Conservation (phyloP, 306 rosid genomes). For the Sechiopsis laciniata region DNA sequence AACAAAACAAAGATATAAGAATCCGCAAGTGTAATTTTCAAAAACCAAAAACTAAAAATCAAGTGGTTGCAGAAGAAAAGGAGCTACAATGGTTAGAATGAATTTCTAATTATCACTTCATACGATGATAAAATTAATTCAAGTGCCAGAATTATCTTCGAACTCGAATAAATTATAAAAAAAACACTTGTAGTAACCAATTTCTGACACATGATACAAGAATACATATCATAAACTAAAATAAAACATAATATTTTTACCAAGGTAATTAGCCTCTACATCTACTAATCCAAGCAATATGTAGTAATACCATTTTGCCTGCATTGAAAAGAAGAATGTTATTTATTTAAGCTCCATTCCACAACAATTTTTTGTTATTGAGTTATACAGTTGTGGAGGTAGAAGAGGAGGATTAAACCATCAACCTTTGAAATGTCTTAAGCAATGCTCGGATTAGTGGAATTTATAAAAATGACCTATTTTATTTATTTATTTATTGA, state of each 20-base stretch:
- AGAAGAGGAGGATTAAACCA: no score
- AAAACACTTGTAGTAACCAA: neutral
- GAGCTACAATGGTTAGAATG: neutral
- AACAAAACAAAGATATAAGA: neutral
- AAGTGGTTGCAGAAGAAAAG: neutral
- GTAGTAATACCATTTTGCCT: conserved; percentile 89
- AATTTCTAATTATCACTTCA: neutral
- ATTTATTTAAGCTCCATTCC: neutral
- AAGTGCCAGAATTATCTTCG: neutral
- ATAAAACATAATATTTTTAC: conserved; percentile 31
- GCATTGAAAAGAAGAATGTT: conserved; percentile 28
- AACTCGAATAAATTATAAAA: neutral
- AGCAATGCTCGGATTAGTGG: no score
- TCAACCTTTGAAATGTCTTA: no score
- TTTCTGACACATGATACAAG: neutral
- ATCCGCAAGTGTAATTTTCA: no score
- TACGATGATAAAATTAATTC: neutral
- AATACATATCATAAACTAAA: conserved; percentile 1
- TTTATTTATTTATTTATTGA: no score
- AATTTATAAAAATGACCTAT: neutral
- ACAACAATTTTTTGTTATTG: neutral
- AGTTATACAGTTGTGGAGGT: no score
- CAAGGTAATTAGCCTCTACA: conserved; percentile 92
- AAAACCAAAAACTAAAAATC: neutral
- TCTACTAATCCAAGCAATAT: conserved; percentile 75